Percentiles rank a stretch among this genome's conserved stretches.
Evolutionary conservation across 805 yeast genomes (phyloP).

Genomic region (Candida tibetensis): DNA sequence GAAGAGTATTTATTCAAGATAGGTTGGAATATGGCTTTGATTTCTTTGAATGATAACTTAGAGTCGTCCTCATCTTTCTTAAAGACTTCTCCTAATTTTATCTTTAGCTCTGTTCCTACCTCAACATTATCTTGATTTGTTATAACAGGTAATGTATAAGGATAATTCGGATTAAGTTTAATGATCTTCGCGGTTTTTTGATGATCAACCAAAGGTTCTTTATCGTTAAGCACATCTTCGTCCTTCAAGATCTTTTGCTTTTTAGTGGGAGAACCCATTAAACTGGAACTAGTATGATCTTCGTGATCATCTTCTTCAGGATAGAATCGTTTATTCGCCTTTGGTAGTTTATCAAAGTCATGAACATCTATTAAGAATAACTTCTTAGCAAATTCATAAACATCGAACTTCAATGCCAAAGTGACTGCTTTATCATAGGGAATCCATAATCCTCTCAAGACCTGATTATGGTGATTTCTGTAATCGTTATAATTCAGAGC

Average conservation of each 20-base stretch:
- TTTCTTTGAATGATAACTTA: conserved; percentile 18
- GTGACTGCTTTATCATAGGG: conserved; percentile 43
- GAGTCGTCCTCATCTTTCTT: conserved; percentile 28
- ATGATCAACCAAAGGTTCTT: background rate
- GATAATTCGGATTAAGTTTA: conserved; percentile 40
- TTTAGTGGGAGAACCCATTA: conserved; percentile 37
- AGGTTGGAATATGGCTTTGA: conserved; percentile 23
- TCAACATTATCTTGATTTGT: conserved; percentile 27
- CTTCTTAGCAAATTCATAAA: conserved; percentile 35
- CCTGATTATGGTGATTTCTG: conserved; percentile 23
- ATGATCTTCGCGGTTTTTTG: conserved; percentile 1
- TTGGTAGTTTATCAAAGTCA: conserved; percentile 39
- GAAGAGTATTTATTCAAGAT: conserved; percentile 16
- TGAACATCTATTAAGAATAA: conserved; percentile 44
- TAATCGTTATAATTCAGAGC: conserved; percentile 24
- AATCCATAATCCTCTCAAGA: conserved; percentile 39
- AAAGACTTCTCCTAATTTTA: conserved; percentile 34
- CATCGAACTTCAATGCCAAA: conserved; percentile 37
- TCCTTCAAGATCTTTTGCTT: conserved; percentile 21
- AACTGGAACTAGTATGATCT: conserved; percentile 11
- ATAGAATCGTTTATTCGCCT: conserved; percentile 16
- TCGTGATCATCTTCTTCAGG: conserved; percentile 26
- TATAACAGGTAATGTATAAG: conserved; percentile 50
- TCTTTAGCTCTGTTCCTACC: conserved; percentile 30
- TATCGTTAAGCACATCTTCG: conserved; percentile 4